These are phyloP conservation scores for Coemansia reversa DNA, from an alignment of 192 early-diverging fungal species.

Conservation along the genomic window DNA sequence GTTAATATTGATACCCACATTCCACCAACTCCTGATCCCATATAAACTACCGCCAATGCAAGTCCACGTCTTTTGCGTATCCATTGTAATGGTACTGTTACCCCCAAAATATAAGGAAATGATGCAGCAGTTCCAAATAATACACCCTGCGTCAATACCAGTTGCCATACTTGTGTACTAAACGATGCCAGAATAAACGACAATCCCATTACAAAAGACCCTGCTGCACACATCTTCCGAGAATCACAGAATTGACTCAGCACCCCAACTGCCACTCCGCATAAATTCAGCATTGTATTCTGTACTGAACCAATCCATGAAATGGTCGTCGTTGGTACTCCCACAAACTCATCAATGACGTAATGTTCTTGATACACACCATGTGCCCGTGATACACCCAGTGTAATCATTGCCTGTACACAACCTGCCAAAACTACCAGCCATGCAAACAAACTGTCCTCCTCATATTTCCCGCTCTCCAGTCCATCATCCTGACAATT, in stretches of 20 bases:
- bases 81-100: conserved; percentile 48
- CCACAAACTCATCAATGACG: conserved; percentile 29
- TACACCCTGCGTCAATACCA: conserved; percentile 53
- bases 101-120: conserved; percentile 50
- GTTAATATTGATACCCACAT: conserved; percentile 47
- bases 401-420: conserved; percentile 42
- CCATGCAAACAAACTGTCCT: conserved; percentile 46
- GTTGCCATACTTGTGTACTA: conserved; percentile 54
- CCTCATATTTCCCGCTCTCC: background rate
- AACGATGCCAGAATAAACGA: conserved; percentile 53
- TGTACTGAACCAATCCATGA: conserved; percentile 54
- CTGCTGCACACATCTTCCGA: conserved; percentile 26
- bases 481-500: background rate
- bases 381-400: conserved; percentile 44
- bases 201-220: conserved; percentile 24
- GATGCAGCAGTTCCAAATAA: conserved; percentile 43
- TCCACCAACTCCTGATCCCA: conserved; percentile 48
- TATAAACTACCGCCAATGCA: conserved; percentile 36
- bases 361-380: conserved; percentile 55
- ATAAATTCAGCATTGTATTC: conserved; percentile 45
- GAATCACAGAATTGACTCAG: conserved; percentile 36
- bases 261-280: conserved; percentile 43
- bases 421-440: conserved; percentile 39
- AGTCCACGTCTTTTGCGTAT: conserved; percentile 31
- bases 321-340: conserved; percentile 20